Conservation (phyloP, 441 rosid genomes). For the Iberis amara region DNA sequence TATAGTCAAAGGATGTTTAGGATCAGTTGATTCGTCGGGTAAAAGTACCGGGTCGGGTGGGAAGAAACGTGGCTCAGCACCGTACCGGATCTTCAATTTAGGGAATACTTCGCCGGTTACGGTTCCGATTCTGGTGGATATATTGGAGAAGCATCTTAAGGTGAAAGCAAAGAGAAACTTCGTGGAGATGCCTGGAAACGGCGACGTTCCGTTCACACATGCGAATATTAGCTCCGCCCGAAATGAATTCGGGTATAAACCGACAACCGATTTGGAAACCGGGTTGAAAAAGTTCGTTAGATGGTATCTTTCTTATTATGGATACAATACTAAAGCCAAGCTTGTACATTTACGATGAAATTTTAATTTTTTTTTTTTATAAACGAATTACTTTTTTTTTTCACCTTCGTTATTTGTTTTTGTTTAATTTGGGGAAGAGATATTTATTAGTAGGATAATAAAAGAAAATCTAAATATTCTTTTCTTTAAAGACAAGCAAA, state of each 20-base stretch:
- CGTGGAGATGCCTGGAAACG: slow-evolving; percentile 89
- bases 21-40: slow-evolving; percentile 67
- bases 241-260: slow-evolving; percentile 67
- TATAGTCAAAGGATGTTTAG: slow-evolving; percentile 78
- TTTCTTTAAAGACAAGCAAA: slow-evolving; percentile 14
- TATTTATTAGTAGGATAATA: too few species aligned
- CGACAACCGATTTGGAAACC: slow-evolving; percentile 87
- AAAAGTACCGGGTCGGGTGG: slow-evolving; percentile 87
- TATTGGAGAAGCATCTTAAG: slow-evolving; percentile 69
- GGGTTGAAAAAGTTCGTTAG: slow-evolving; percentile 83
- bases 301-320: slow-evolving; percentile 85
- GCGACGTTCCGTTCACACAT: slow-evolving; percentile 91
- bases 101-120: slow-evolving; percentile 90
- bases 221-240: slow-evolving; percentile 76
- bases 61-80: slow-evolving; percentile 67
- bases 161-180: slow-evolving; percentile 57
- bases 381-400: slow-evolving; percentile 14
- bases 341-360: slow-evolving; percentile 41
- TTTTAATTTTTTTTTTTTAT: background rate
- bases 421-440: too few species aligned
- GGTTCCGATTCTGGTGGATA: slow-evolving; percentile 61
- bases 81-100: slow-evolving; percentile 67
- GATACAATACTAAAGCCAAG: slow-evolving; percentile 57
- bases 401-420: background rate
- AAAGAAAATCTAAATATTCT: slow-evolving; percentile 6